These are phyloP conservation scores for Cicer bijugum DNA, from an alignment of 306 rosid genomes.

Conservation along the genomic window DNA sequence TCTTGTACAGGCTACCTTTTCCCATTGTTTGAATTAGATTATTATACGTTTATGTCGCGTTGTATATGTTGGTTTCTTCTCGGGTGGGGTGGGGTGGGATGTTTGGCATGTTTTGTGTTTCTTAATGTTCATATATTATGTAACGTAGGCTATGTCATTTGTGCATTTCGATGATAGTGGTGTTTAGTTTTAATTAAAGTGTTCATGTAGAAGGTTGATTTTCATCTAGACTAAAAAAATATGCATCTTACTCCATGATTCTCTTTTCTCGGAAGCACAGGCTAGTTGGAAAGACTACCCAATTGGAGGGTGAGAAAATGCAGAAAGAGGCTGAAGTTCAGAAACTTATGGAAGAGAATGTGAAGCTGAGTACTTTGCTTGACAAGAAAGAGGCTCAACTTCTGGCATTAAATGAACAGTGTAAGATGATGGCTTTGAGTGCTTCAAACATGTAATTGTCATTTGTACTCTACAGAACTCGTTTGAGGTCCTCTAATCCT, in stretches of 20 bases:
- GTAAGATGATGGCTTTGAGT: conserved; percentile 98
- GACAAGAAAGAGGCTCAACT: conserved; percentile 99
- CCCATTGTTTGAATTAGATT: background rate
- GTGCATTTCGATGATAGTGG: background rate
- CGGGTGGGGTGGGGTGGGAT: background rate
- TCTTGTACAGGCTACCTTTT: conserved; percentile 18
- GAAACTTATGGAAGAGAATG: conserved; percentile 95
- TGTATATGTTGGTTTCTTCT: background rate
- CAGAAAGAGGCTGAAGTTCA: conserved; percentile 97
- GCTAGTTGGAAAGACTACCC: conserved; percentile 87
- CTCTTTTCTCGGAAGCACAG: conserved; percentile 61
- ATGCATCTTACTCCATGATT: conserved; percentile 37
- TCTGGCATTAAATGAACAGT: conserved; percentile 94
- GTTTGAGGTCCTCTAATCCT: conserved; percentile 44
- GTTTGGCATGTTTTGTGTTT: background rate
- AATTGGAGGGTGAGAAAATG: conserved; percentile 92
- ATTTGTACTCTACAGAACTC: conserved; percentile 35
- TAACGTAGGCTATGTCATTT: background rate
- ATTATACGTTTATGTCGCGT: background rate
- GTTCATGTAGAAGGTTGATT: background rate
- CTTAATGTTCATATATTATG: background rate
- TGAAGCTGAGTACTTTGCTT: conserved; percentile 84
- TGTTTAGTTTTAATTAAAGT: conserved; percentile 17
- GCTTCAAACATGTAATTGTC: conserved; percentile 68
- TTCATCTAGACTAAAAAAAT: background rate